Evolutionary conservation across 1,139 yeast genomes (phyloP), one percentile per base, ranked within the genome.

Genomic region (Zhuliangozyma parablackwelliae): DNA sequence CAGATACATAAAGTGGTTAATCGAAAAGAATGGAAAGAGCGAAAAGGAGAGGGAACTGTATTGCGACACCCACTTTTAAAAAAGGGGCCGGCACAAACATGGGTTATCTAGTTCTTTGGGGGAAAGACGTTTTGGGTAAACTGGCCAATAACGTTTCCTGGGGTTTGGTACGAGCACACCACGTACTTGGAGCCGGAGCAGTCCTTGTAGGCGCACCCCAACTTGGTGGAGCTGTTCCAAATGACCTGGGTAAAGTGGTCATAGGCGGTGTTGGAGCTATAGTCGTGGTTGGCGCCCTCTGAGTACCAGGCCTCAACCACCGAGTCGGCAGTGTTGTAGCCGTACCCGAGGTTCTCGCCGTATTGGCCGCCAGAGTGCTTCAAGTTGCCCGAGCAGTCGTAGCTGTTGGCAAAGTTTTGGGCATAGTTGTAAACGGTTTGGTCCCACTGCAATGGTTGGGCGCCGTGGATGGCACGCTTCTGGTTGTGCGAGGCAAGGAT

Each of bases 321-420:
- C 32, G 60, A 39, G 21, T 61, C 51, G 32, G 76, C 84, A 24
- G 69, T 65, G 32, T 71, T 46, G 61, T 71, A 75, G 40, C 96
- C 96, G 38, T 78, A 67, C 37, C 95, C 96, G 56, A 89, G 72
- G 72, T 89, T 89, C 67, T 89, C 96, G 56, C 96, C 96, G 65
- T 75, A 83, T 36, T 69, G 61, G 40, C 92, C 92, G 40, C 85
- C 86, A 35, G 95, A 80, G 68, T 89, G 96, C 28, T 65, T 62
- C 59, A 88, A 76, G 10, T 54, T 48, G 40, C 85, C 84, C 28
- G 78, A 76, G 65, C 96, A 88, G 57, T 75, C 75, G 62, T 81
- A 85, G 37, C 64, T 53, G 60, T 79, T 75, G 31, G 90, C 89
- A 59, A 81, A 84, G 47, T 64, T 58, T 61, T 80, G 80, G 34